A percentile compares a stretch with the other conserved stretches of the same genome.
Evolutionary conservation across 345 rosid species (phyloP).

Genomic region (Chamaenerion angustifolium): DNA sequence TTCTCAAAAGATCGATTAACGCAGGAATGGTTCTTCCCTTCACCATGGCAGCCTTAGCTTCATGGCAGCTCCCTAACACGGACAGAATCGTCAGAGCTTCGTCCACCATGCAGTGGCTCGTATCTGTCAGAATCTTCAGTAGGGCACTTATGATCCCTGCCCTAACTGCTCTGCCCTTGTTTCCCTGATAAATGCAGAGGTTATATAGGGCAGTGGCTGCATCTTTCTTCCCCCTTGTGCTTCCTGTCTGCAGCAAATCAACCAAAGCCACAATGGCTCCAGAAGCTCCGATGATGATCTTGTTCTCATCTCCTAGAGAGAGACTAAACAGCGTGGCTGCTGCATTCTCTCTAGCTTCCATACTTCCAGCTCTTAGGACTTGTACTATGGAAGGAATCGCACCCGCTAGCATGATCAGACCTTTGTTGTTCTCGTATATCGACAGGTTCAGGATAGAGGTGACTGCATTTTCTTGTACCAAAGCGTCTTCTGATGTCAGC

Average conservation of each 20-base stretch:
- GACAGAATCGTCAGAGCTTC: conserved; percentile 76
- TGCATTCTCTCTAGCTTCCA: conserved; percentile 85
- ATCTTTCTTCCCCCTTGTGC: conserved; percentile 78
- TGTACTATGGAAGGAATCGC: conserved; percentile 80
- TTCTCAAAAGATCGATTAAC: conserved; percentile 47
- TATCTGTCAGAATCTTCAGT: conserved; percentile 50
- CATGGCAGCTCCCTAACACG: conserved; percentile 60
- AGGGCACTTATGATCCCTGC: conserved; percentile 63
- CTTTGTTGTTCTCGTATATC: conserved; percentile 65
- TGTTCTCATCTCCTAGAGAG: conserved; percentile 81
- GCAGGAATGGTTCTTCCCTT: conserved; percentile 51
- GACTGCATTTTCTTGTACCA: conserved; percentile 67
- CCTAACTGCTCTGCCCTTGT: conserved; percentile 79
- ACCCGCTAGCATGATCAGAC: conserved; percentile 70
- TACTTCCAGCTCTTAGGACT: conserved; percentile 69
- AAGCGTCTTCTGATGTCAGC: conserved; percentile 39
- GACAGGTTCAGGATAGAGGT: conserved; percentile 89
- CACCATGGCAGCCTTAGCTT: conserved; percentile 55
- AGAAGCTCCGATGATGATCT: conserved; percentile 72
- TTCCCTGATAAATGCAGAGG: conserved; percentile 72
- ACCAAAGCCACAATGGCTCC: conserved; percentile 82
- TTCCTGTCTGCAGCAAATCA: conserved; percentile 54
- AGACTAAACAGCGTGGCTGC: conserved; percentile 94
- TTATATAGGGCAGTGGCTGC: conserved; percentile 91
- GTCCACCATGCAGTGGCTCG: conserved; percentile 53